These are phyloP conservation scores for Leptoxyphium fumago DNA, from an alignment of 2,329 filamentous ascomycete genomes.

Conservation along the genomic window DNA sequence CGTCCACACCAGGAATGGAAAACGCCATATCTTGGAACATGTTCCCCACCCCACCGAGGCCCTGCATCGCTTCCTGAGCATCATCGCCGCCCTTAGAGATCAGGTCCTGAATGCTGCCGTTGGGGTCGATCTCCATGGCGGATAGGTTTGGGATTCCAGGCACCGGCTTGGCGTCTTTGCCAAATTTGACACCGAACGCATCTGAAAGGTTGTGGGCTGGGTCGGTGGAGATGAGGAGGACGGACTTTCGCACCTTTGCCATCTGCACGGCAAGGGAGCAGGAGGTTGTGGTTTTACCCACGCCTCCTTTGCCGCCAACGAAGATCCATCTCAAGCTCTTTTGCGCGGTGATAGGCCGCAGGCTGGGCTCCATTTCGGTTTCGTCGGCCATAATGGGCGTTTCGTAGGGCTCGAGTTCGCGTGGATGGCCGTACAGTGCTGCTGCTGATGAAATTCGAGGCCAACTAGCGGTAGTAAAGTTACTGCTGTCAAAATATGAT, in stretches of 20 bases:
- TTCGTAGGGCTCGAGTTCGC: too few species aligned
- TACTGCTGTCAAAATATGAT: too few species aligned
- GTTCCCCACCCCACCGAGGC: conserved; percentile 57
- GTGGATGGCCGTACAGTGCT: too few species aligned
- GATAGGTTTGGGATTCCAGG: conserved; percentile 87
- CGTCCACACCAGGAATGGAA: conserved; percentile 93
- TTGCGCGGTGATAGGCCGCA: conserved; percentile 91
- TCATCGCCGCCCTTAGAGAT: conserved; percentile 64
- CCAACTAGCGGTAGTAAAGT: too few species aligned
- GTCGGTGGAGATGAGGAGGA: conserved; percentile 95
- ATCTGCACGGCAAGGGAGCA: conserved; percentile 98
- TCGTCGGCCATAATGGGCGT: conserved; percentile 39
- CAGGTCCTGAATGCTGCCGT: conserved; percentile 92
- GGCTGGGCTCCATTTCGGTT: conserved; percentile 75
- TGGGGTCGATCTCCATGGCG: conserved; percentile 98
- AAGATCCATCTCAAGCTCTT: conserved; percentile 97
- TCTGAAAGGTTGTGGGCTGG: conserved; percentile 96
- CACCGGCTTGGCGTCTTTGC: conserved; percentile 88
- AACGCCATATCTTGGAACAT: conserved; percentile 99
- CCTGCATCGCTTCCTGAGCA: conserved; percentile 54
- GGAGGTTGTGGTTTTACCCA: conserved; percentile 98
- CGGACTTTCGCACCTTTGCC: conserved; percentile 83
- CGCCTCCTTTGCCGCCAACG: conserved; percentile 93
- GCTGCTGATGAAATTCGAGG: too few species aligned
- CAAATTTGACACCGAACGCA: conserved; percentile 97